Evolutionary conservation across 805 yeast genomes (phyloP).

Genomic region (Priceomyces melissophilus): DNA sequence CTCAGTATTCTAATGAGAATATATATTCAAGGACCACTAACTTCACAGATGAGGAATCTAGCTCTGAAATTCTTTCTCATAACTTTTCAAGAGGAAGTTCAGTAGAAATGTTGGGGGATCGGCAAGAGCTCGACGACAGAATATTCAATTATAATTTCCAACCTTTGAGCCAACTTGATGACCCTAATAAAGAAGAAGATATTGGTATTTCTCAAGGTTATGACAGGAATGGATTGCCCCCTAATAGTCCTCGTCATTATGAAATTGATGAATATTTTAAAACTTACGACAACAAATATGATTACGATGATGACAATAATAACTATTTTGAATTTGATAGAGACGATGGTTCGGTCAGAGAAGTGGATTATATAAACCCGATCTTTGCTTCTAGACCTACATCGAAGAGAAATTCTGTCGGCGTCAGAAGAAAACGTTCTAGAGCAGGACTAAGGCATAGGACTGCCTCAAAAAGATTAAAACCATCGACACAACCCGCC

Average conservation of each 20-base stretch:
- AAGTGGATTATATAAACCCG: constrained; percentile 16
- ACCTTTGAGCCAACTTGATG: constrained; percentile 3
- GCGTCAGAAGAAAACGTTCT: background rate
- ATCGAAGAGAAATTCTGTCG: background rate
- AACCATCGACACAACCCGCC: no score
- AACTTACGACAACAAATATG: no score
- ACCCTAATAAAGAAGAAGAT: background rate
- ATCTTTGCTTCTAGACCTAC: constrained; percentile 5
- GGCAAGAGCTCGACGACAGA: constrained; percentile 8
- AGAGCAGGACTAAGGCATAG: no score
- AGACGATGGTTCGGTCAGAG: constrained; percentile 12
- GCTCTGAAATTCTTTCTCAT: no score
- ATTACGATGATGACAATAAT: no score
- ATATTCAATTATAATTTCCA: constrained; percentile 5
- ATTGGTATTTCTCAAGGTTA: background rate
- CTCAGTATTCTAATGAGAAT: constrained; percentile 5
- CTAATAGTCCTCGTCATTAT: no score
- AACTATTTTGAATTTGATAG: background rate
- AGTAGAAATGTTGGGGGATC: constrained; percentile 1
- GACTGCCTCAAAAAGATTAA: no score
- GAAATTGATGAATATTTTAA: no score
- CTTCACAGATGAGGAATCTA: background rate
- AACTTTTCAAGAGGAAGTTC: no score
- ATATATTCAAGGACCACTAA: background rate
- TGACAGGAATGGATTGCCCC: background rate